Percentiles rank a stretch among this genome's conserved stretches.
Evolutionary conservation across 495 filamentous ascomycete species (phyloP).

Genomic region (Staphylotrichum tortipilum): DNA sequence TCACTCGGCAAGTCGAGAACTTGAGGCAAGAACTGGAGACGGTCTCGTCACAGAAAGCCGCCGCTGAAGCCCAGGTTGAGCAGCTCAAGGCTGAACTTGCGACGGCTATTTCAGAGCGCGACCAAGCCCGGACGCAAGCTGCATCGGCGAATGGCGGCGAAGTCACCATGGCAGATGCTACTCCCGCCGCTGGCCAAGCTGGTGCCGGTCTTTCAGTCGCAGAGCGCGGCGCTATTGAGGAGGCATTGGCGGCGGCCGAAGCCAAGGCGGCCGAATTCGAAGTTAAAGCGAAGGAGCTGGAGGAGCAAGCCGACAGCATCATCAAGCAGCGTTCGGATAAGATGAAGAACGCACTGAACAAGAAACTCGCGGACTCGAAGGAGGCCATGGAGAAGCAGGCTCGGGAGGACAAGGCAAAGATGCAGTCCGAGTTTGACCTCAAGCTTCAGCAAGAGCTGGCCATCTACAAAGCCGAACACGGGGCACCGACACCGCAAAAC

Average conservation of each 20-base stretch:
- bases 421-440: constrained; percentile 54
- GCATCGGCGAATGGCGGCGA: constrained; percentile 26
- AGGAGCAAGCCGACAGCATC: constrained; percentile 46
- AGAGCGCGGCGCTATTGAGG: constrained; percentile 46
- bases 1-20: constrained; percentile 62
- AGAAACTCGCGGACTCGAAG: constrained; percentile 57
- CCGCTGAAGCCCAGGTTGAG: constrained; percentile 39
- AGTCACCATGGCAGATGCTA: constrained; percentile 27
- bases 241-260: constrained; percentile 36
- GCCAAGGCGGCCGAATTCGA: constrained; percentile 49
- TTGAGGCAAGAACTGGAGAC: constrained; percentile 32
- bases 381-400: constrained; percentile 32
- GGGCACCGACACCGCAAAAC: constrained; percentile 28
- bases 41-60: constrained; percentile 31
- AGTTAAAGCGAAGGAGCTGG: constrained; percentile 42
- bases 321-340: constrained; percentile 59
- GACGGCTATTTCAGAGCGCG: constrained; percentile 33
- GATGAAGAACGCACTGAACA: constrained; percentile 63
- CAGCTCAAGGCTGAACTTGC: constrained; percentile 35
- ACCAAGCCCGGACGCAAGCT: constrained; percentile 39
- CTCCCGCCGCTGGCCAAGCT: constrained; percentile 6
- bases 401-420: constrained; percentile 46
- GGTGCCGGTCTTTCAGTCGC: constrained; percentile 32
- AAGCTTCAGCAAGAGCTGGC: constrained; percentile 57
- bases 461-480: constrained; percentile 44